phyloP scores from a whole-genome alignment of 1,284 basidiomycete species.

The Heterobasidion annosum region DNA sequence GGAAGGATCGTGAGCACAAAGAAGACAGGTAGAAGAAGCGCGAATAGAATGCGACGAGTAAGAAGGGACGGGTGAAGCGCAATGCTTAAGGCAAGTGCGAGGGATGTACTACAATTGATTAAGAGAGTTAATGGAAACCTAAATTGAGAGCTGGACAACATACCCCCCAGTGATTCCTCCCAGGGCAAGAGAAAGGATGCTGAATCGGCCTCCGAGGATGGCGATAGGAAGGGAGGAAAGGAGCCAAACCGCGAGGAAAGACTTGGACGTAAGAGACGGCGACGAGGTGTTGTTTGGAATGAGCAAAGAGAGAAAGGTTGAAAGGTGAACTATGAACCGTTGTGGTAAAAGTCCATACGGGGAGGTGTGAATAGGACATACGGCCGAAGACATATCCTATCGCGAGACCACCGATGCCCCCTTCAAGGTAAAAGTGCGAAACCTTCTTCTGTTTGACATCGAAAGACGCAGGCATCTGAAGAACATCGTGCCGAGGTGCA shows the following conservation, averaged over 20 bases:
- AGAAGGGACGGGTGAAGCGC: too few relatives aligned
- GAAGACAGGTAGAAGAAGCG: slow-evolving; percentile 34
- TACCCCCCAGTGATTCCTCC: slow-evolving; percentile 45
- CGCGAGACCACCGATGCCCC: slow-evolving; percentile 53
- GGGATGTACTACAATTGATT: slow-evolving; percentile 26
- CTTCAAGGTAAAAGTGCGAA: slow-evolving; percentile 35
- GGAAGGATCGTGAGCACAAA: slow-evolving; percentile 35
- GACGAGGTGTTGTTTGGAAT: slow-evolving; percentile 41
- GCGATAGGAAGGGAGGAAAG: slow-evolving; percentile 37
- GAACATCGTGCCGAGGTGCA: slow-evolving; percentile 30
- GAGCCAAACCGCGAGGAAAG: slow-evolving; percentile 54
- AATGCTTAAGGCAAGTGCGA: slow-evolving; percentile 33
- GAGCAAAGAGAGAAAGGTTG: slow-evolving; percentile 51
- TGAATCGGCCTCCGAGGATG: slow-evolving; percentile 40
- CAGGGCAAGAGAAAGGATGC: slow-evolving; percentile 33
- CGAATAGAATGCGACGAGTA: slow-evolving; percentile 48
- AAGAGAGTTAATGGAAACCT: slow-evolving; percentile 5
- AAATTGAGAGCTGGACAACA: slow-evolving; percentile 13
- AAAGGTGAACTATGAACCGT: slow-evolving; percentile 36
- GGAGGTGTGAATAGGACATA: slow-evolving; percentile 20
- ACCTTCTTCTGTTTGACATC: slow-evolving; percentile 21
- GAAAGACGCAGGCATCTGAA: slow-evolving; percentile 23
- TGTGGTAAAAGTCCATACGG: slow-evolving; percentile 6
- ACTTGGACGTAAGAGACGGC: slow-evolving; percentile 30
- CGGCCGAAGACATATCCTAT: slow-evolving; percentile 53